Base-by-base conservation (phyloP, 768 basidiomycete species). In the Boletellus ananas region DNA sequence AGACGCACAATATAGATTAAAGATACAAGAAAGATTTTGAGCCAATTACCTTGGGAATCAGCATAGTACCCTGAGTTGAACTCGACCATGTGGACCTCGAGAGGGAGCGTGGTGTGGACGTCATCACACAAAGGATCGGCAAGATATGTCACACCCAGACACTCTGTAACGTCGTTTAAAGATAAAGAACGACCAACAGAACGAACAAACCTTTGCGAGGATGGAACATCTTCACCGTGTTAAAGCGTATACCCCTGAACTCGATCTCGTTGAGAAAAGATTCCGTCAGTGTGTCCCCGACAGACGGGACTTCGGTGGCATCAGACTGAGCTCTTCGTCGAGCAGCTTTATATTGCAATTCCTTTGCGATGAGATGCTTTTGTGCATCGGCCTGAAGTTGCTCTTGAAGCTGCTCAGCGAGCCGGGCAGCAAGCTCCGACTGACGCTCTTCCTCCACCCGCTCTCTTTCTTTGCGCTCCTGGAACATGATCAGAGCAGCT, bases 61-160 rank as follows among this genome's bases (percentile, higher is more conserved):
- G 72, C 70, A 60, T 92, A 92, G 60, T 91, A 90, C 17, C 75
- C 72, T 1, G 84, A 77, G 41, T 78, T 73, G 58, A 93, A 92
- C 16, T 75, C 75, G 20, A 89, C 74, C 6, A 81, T 70, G 58
- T 83, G 78, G 10, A 92, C 71, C 58, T 90, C 88, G 5, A 93
- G 72, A 21, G 84, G 80, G 14, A 81, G 66, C 3, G 76, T 75
- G n/a, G 70, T 71, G 50, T 77, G 70, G 14, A 79, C 70, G 53
- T 84, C 79, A 51, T 90, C 86, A 59, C 81, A 81, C 14, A 91
- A 67, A 8, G 90, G 89, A 52, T 90, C 87, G 0, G 87, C 89
- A 47, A 82, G 73, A 66, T 85, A 90, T 0, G 79, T 72, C 10
- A 78, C 81, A 2, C 86, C 87, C 27, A 90, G 70, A 37, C 74